phyloP scores from a whole-genome alignment of 116 monocot genomes.

The Zostera marina region DNA sequence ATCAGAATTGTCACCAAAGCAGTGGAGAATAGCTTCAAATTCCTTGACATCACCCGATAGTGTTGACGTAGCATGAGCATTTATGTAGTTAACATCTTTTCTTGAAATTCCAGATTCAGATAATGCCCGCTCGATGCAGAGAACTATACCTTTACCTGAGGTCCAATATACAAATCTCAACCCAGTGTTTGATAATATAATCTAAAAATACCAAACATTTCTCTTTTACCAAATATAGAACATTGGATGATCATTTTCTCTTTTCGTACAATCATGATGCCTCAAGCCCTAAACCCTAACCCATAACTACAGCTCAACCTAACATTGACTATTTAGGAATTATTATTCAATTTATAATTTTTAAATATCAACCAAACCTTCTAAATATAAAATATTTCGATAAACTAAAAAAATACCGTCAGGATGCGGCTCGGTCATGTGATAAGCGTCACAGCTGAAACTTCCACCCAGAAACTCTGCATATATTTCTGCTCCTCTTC shows the following conservation, averaged over 20 bases:
- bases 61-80: slow-evolving; percentile 97
- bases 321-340: too few species aligned
- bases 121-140: slow-evolving; percentile 85
- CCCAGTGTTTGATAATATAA: too few species aligned
- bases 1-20: slow-evolving; percentile 74
- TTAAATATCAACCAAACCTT: too few species aligned
- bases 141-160: slow-evolving; percentile 55
- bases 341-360: too few species aligned
- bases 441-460: slow-evolving; percentile 92
- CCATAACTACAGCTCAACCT: too few species aligned
- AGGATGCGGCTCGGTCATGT: slow-evolving; percentile 91
- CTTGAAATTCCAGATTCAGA: slow-evolving; percentile 58
- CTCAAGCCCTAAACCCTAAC: too few species aligned
- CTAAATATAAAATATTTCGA: too few species aligned
- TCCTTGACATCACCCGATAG: slow-evolving; percentile 83
- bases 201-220: too few species aligned
- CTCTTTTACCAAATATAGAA: too few species aligned
- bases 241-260: too few species aligned
- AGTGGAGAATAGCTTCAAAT: slow-evolving; percentile 66
- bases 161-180: not conserved
- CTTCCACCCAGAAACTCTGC: slow-evolving; percentile 90
- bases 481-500: slow-evolving; percentile 73
- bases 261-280: too few species aligned
- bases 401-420: slow-evolving; percentile 7
- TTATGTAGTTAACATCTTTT: slow-evolving; percentile 91